A percentile compares a stretch with the other conserved stretches of the same genome.
Evolutionary conservation across 495 filamentous ascomycete species (phyloP).

Genomic region (Ascobolus immersus): DNA sequence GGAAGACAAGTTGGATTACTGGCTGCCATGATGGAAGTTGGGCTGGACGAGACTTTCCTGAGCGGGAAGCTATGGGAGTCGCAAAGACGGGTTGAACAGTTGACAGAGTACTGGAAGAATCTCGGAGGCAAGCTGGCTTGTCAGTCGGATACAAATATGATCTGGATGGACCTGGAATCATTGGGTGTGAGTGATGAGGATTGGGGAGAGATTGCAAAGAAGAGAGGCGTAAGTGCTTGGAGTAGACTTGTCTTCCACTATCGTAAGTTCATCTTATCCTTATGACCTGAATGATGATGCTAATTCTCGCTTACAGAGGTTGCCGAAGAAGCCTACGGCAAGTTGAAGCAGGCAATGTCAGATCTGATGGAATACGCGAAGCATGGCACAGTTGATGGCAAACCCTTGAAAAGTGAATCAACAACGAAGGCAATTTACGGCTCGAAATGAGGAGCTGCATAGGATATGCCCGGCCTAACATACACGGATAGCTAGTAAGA

Average conservation of each 20-base stretch:
- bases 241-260: slow-evolving; percentile 38
- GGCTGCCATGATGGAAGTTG: slow-evolving; percentile 32
- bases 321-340: no score
- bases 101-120: slow-evolving; percentile 37
- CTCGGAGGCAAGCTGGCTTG: slow-evolving; percentile 33
- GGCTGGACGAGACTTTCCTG: slow-evolving; percentile 44
- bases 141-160: slow-evolving; percentile 74
- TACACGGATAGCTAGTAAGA: no score
- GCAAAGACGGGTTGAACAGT: slow-evolving; percentile 37
- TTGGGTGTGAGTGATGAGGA: slow-evolving; percentile 21
- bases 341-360: not conserved
- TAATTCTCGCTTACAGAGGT: not conserved
- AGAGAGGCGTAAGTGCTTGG: slow-evolving; percentile 27
- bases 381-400: slow-evolving; percentile 28
- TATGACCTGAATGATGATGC: not conserved
- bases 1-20: slow-evolving; percentile 42
- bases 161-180: slow-evolving; percentile 57
- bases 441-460: no score
- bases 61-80: slow-evolving; percentile 35
- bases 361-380: slow-evolving; percentile 24
- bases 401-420: no score
- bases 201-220: slow-evolving; percentile 24
- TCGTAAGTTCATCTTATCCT: slow-evolving; percentile 13
- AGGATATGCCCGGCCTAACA: no score
- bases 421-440: no score